Conservation (phyloP, 306 rosid genomes). For the Glycyrrhiza uralensis region DNA sequence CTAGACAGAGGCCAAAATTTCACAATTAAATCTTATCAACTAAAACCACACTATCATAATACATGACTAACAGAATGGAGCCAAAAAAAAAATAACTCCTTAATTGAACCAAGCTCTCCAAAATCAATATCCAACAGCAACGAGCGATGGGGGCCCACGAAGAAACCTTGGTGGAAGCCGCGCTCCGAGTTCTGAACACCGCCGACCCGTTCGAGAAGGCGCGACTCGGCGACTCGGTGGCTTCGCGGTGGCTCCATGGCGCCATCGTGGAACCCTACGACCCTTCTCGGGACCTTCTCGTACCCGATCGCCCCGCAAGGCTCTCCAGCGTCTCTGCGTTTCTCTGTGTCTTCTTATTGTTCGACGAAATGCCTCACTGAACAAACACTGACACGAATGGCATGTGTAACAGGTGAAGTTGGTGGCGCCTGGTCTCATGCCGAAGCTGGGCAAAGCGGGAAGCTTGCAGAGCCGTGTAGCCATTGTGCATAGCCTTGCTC, state of each 20-base stretch:
- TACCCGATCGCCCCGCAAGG: constrained; percentile 85
- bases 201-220: constrained; percentile 87
- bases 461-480: constrained; percentile 89
- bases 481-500: constrained; percentile 81
- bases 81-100: too few species aligned
- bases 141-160: constrained; percentile 3
- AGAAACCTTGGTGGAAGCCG: constrained; percentile 66
- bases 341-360: not conserved
- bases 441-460: constrained; percentile 91
- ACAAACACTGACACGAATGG: not conserved
- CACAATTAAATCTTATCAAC: too few species aligned
- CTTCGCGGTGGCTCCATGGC: constrained; percentile 72
- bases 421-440: constrained; percentile 79
- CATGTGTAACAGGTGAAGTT: constrained; percentile 51
- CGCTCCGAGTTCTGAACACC: constrained; percentile 71
- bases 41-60: too few species aligned
- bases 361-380: constrained; percentile 32
- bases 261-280: constrained; percentile 45
- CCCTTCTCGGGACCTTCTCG: constrained; percentile 36
- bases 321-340: constrained; percentile 45
- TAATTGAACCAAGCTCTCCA: too few species aligned
- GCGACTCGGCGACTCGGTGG: constrained; percentile 60
- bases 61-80: too few species aligned
- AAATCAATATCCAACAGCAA: not conserved
- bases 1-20: too few species aligned